These are phyloP conservation scores for Dissoconium aciculare DNA, from an alignment of 2,329 filamentous ascomycete genomes.

Conservation along the genomic window DNA sequence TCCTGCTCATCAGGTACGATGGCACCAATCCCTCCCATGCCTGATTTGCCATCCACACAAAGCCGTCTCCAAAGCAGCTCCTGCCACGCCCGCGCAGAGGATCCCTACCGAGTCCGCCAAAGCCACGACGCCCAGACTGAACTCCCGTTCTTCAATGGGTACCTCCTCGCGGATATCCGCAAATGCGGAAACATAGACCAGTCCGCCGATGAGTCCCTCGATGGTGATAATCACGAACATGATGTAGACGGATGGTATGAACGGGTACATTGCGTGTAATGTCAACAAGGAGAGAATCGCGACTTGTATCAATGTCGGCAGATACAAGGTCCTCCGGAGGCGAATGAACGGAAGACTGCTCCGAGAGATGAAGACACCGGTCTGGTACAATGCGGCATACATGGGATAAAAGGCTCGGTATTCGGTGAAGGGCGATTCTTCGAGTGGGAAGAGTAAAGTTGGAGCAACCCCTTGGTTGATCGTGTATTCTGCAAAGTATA, in stretches of 20 bases:
- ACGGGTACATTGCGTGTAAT: slow-evolving; percentile 56
- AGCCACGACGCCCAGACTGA: slow-evolving; percentile 75
- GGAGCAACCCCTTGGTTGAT: slow-evolving; percentile 93
- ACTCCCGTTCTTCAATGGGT: slow-evolving; percentile 64
- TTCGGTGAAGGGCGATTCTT: slow-evolving; percentile 59
- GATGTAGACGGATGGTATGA: slow-evolving; percentile 74
- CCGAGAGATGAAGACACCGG: slow-evolving; percentile 86
- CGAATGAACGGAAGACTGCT: slow-evolving; percentile 80
- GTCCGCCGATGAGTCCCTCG: slow-evolving; percentile 81
- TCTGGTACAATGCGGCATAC: slow-evolving; percentile 87
- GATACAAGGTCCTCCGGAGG: slow-evolving; percentile 64
- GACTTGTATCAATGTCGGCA: slow-evolving; percentile 69
- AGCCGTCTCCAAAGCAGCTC: slow-evolving; percentile 67
- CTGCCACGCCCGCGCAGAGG: slow-evolving; percentile 69
- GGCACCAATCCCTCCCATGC: slow-evolving; percentile 53
- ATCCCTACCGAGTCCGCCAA: slow-evolving; percentile 89
- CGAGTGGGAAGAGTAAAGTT: slow-evolving; percentile 72
- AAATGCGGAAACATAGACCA: slow-evolving; percentile 93
- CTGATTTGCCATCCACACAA: slow-evolving; percentile 72
- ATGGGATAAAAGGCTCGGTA: slow-evolving; percentile 86
- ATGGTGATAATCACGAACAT: slow-evolving; percentile 78
- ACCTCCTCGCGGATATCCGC: slow-evolving; percentile 83
- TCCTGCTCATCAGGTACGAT: slow-evolving; percentile 16
- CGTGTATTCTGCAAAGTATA: slow-evolving; percentile 92
- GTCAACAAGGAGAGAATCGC: slow-evolving; percentile 61